phyloP scores from a whole-genome alignment of 352 stramenopile genomes.

The Thalassiosira hispida region DNA sequence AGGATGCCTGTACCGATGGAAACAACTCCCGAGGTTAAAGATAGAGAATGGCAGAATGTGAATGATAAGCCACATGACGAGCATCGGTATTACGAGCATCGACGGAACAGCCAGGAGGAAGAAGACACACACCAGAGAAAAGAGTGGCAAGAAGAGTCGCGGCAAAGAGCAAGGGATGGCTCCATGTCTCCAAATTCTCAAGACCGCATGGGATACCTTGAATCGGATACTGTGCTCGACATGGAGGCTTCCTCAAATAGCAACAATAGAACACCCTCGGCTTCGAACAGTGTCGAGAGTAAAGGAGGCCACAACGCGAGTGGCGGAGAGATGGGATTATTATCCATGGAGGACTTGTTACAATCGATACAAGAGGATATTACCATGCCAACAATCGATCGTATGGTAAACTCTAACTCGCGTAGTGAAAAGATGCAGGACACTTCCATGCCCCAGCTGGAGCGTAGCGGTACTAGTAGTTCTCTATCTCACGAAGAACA shows the following conservation, averaged over 20 bases:
- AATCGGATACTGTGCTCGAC: constrained; percentile 8
- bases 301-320: not conserved
- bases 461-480: not conserved
- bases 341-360: constrained; percentile 30
- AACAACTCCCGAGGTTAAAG: not conserved
- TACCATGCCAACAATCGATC: not conserved
- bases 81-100: not conserved
- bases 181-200: constrained; percentile 6
- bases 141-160: not conserved
- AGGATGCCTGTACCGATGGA: not conserved
- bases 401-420: not conserved
- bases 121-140: not conserved
- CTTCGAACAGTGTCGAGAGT: constrained; percentile 7
- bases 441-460: not conserved
- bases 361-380: constrained; percentile 24
- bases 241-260: not conserved
- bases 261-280: not conserved
- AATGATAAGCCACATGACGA: not conserved
- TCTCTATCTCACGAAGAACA: not conserved
- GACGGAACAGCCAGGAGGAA: not conserved
- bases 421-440: not conserved
- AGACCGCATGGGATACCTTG: not conserved
- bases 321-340: not conserved
- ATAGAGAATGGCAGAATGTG: not conserved
- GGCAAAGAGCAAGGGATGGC: not conserved